Base-by-base conservation (phyloP, 1,139 yeast genomes). In the Magnusiomyces sp. region DNA sequence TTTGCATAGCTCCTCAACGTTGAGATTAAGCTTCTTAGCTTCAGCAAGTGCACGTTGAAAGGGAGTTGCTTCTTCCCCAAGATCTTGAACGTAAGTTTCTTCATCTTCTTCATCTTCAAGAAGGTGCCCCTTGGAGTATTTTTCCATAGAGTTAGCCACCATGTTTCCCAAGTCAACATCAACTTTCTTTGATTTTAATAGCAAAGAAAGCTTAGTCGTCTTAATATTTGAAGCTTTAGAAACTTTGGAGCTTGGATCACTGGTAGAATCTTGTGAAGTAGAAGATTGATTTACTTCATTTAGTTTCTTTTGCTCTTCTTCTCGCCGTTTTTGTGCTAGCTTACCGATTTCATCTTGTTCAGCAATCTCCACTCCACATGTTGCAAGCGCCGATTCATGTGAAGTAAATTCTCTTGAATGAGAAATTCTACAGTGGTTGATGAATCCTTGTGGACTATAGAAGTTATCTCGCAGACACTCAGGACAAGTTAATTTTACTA, bases 361-460 rank as follows among this genome's bases (percentile, higher is more conserved):
- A 16, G 70, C 72, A 33, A 82, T 62, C 0, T 80, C 71, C 38
- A 73, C 76, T 27, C 90, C 92, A 63, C 92, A 85, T 40, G 71
- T 73, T 52, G 81, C 66, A 0, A 90, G 89, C 1, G 94, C 90
- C 11, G 83, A 77, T 56, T 83, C 90, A 59, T 83, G 92, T 6
- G 84, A 79, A 5, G 83, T 75, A 56, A 77, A 83, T 53, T 83
- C 88, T 52, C 76, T 77, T n/a, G 79, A 70, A 62, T 85, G 95
- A 2, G 90, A 85, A 29, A 83, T 75, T 55, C 94, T 69, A 55
- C 84, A 77, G 62, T 85, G 95, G 62, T 83, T 85, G 40, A 84
- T 72, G 55, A 85, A 83, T 23, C 94, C 94, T 62, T 85, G 94
- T 0, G 89, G 87, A 13, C 86, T 79, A 6, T 86, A 80, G 61